Percentiles rank a stretch among this genome's conserved stretches.
phyloP scores from a whole-genome alignment of 2,329 filamentous ascomycete species.

The Aspergillus pseudoterreus region DNA sequence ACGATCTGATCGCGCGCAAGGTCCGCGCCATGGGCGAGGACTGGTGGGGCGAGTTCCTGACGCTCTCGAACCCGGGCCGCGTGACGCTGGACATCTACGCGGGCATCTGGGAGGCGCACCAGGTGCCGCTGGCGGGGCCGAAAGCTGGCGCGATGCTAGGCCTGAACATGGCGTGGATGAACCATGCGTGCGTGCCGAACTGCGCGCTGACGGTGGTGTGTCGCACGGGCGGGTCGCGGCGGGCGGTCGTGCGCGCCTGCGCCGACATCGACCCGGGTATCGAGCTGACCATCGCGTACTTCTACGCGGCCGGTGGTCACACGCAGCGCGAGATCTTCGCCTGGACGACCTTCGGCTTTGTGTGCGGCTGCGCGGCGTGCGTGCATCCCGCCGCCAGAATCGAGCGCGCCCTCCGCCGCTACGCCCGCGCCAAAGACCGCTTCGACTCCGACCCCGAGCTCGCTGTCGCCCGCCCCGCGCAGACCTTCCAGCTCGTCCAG shows the following conservation, averaged over 20 bases:
- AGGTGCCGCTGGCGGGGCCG: neutral
- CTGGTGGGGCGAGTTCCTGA: constrained; percentile 8
- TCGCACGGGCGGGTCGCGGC: neutral
- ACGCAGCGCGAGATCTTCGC: constrained; percentile 11
- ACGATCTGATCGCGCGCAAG: constrained; percentile 8
- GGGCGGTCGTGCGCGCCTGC: constrained; percentile 13
- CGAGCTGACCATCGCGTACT: constrained; percentile 25
- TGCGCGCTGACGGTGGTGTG: constrained; percentile 10
- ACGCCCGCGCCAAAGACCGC: constrained; percentile 4
- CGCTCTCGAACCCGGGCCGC: constrained; percentile 1
- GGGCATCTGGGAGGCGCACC: constrained; percentile 10
- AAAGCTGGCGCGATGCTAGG: constrained; percentile 6
- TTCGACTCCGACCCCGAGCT: neutral
- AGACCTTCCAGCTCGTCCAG: constrained; percentile 10
- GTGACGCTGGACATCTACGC: neutral
- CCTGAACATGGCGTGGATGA: constrained; percentile 15
- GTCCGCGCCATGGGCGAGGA: constrained; percentile 7
- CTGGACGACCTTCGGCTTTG: constrained; percentile 16
- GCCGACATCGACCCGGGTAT: constrained; percentile 18
- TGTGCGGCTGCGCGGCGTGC: constrained; percentile 24
- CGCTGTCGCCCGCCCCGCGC: constrained; percentile 11
- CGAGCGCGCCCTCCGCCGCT: constrained; percentile 12
- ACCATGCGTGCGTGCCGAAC: constrained; percentile 26
- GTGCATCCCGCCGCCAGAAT: constrained; percentile 1
- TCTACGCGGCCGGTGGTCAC: constrained; percentile 1